Evolutionary conservation across 768 basidiomycete species (phyloP).

Genomic region (Phylloporus arenicola): DNA sequence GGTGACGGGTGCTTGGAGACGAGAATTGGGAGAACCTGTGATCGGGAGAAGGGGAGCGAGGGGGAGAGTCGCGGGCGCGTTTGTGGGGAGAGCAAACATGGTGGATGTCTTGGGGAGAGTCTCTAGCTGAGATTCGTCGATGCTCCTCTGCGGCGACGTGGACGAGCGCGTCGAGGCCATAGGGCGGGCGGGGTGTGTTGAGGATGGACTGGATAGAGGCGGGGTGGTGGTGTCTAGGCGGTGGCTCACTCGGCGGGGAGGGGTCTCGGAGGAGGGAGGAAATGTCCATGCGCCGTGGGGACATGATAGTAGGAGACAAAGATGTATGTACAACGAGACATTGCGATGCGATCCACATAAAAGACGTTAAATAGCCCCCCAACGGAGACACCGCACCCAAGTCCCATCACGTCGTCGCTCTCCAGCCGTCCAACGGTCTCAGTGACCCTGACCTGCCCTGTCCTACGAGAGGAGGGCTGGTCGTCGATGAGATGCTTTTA

Average conservation of each 20-base stretch:
- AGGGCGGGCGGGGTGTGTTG: slow-evolving; percentile 17
- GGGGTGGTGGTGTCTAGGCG: slow-evolving; percentile 3
- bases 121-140: slow-evolving; percentile 38
- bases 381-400: slow-evolving; percentile 77
- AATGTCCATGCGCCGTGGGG: slow-evolving; percentile 67
- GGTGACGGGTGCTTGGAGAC: slow-evolving; percentile 17
- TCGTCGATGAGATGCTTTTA: slow-evolving; percentile 89
- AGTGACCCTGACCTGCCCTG: slow-evolving; percentile 75
- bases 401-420: slow-evolving; percentile 64
- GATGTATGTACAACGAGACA: slow-evolving; percentile 77
- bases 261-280: slow-evolving; percentile 59
- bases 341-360: slow-evolving; percentile 74
- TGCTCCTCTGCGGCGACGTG: slow-evolving; percentile 68
- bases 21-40: slow-evolving; percentile 2
- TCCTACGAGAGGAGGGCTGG: slow-evolving; percentile 61
- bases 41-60: slow-evolving; percentile 11
- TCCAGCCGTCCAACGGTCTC: slow-evolving; percentile 88
- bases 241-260: slow-evolving; percentile 6
- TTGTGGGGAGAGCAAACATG: slow-evolving; percentile 13
- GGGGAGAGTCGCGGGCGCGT: slow-evolving; percentile 17
- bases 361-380: slow-evolving; percentile 57
- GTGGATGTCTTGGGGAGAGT: neutral
- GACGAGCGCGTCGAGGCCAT: slow-evolving; percentile 59
- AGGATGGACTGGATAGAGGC: slow-evolving; percentile 19
- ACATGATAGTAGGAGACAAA: slow-evolving; percentile 35